These are phyloP conservation scores for Bromus sterilis DNA, from an alignment of 176 grass and related monocot genomes.

Conservation along the genomic window DNA sequence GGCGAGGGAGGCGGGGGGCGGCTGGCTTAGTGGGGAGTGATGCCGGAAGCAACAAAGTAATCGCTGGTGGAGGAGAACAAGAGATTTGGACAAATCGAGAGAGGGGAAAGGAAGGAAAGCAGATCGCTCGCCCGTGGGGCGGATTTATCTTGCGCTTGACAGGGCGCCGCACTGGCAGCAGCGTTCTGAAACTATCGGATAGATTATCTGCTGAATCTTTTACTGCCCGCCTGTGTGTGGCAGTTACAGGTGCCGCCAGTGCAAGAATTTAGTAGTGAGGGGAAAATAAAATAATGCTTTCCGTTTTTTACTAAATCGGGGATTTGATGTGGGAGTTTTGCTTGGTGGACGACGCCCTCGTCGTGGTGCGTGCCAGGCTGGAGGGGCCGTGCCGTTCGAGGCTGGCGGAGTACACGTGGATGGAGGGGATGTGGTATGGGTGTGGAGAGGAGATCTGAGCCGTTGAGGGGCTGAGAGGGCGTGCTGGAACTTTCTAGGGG, in stretches of 20 bases:
- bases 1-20: not conserved
- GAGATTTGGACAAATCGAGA: constrained; percentile 36
- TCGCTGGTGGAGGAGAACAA: not conserved
- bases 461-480: not conserved
- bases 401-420: not conserved
- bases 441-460: not conserved
- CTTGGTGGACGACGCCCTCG: not conserved
- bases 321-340: not conserved
- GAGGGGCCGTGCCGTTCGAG: not conserved
- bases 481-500: not conserved
- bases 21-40: constrained; percentile 43
- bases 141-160: constrained; percentile 27
- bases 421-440: not conserved
- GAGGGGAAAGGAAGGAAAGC: not conserved
- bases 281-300: not conserved
- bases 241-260: too few species aligned
- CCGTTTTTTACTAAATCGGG: not conserved
- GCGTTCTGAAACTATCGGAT: not conserved
- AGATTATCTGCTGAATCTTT: not conserved
- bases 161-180: not conserved
- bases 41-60: constrained; percentile 29
- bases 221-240: not conserved
- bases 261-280: too few species aligned
- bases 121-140: constrained; percentile 6
- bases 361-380: constrained; percentile 1